Percentiles rank a stretch among this genome's conserved stretches.
Evolutionary conservation across 306 rosid genomes (phyloP).

Genomic region (Castanopsis chinensis): DNA sequence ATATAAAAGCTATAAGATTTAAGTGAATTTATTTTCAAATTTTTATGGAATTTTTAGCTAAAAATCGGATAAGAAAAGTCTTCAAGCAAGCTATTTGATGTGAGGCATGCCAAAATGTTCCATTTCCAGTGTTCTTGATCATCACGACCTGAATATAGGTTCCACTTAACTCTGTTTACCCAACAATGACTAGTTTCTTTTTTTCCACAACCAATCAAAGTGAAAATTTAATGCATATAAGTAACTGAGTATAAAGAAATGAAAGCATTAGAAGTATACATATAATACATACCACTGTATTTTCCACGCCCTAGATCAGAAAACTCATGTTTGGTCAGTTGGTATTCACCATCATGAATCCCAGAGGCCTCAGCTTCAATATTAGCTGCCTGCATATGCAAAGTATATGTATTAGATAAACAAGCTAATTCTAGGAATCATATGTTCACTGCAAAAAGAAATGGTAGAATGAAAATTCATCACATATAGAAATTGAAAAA

Average conservation of each 20-base stretch:
- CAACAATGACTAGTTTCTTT: background rate
- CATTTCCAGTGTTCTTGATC: background rate
- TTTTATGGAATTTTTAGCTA: background rate
- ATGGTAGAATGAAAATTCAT: background rate
- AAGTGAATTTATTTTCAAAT: background rate
- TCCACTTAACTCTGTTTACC: background rate
- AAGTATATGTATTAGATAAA: slow-evolving; percentile 7
- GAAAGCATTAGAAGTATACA: slow-evolving; percentile 16
- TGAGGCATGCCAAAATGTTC: background rate
- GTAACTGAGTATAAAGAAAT: background rate
- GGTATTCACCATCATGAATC: slow-evolving; percentile 70
- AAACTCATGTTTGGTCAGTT: slow-evolving; percentile 73
- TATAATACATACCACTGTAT: slow-evolving; percentile 67
- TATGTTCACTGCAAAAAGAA: background rate
- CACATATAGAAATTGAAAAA: too few relatives aligned
- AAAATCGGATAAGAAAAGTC: background rate
- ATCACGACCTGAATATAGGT: background rate
- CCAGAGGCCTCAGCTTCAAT: slow-evolving; percentile 81
- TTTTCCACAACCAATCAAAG: background rate
- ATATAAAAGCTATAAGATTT: background rate
- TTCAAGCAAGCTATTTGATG: background rate
- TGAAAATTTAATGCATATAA: background rate
- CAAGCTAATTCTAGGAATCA: background rate
- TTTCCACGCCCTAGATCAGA: slow-evolving; percentile 79
- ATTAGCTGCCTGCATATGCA: slow-evolving; percentile 76